Evolutionary conservation across 1,284 basidiomycete genomes (phyloP).

Genomic region (Ceratobasidium sp.): DNA sequence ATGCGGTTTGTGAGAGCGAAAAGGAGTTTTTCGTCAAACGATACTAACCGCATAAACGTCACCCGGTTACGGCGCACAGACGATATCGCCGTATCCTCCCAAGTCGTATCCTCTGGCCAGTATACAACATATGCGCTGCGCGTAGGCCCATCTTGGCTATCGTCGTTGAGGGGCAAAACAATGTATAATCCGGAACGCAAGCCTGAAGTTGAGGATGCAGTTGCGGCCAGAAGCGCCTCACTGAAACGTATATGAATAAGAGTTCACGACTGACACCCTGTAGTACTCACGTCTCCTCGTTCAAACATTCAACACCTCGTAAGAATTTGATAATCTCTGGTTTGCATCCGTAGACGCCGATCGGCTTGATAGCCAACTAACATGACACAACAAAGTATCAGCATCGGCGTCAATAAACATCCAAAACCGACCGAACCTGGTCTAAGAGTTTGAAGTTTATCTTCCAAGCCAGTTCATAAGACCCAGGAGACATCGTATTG

Average conservation of each 20-base stretch:
- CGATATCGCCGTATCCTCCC: conserved; percentile 48
- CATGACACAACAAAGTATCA: conserved; percentile 56
- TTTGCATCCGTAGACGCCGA: conserved; percentile 71
- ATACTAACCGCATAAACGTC: conserved; percentile 48
- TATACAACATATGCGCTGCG: conserved; percentile 45
- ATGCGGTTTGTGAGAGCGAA: not conserved
- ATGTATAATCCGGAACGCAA: conserved; percentile 69
- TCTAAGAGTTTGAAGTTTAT: conserved; percentile 28
- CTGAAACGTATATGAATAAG: conserved; percentile 22
- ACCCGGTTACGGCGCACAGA: conserved; percentile 48
- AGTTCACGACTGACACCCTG: too few relatives aligned
- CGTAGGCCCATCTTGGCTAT: not conserved
- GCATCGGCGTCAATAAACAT: not conserved
- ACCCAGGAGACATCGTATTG: conserved; percentile 30
- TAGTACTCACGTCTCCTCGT: conserved; percentile 11
- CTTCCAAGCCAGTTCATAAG: conserved; percentile 28
- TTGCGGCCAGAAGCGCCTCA: conserved; percentile 50
- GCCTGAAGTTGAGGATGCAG: conserved; percentile 48
- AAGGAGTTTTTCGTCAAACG: not conserved
- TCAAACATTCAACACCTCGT: conserved; percentile 2
- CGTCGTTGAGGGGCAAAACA: not conserved
- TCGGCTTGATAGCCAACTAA: conserved; percentile 60
- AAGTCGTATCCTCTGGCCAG: conserved; percentile 51
- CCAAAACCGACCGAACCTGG: conserved; percentile 17
- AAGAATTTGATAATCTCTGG: conserved; percentile 65